phyloP scores from a whole-genome alignment of 305 asterid species.

The Solanum chacoense region DNA sequence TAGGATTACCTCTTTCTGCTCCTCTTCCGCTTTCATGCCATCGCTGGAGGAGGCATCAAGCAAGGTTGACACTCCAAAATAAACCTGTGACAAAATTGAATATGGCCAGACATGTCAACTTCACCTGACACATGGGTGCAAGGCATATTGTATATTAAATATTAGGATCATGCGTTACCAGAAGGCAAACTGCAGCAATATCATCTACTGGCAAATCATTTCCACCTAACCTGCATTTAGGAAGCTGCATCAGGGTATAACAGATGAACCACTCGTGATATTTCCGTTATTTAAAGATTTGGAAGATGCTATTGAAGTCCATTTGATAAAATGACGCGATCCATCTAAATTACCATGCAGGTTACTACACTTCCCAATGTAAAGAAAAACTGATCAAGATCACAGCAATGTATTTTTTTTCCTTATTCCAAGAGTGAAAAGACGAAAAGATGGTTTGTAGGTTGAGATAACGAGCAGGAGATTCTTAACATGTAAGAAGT shows the following conservation, averaged over 20 bases:
- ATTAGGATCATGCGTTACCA: slow-evolving; percentile 31
- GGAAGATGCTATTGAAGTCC: not conserved
- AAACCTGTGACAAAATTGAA: slow-evolving; percentile 34
- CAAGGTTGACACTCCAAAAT: slow-evolving; percentile 90
- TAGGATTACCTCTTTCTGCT: slow-evolving; percentile 71
- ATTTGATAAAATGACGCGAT: not conserved
- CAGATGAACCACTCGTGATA: not conserved
- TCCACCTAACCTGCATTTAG: slow-evolving; percentile 52
- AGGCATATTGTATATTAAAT: not conserved
- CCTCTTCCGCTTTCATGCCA: slow-evolving; percentile 77
- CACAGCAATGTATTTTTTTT: not conserved
- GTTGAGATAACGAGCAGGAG: not conserved
- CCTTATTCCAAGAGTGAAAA: not conserved
- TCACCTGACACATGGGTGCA: not conserved
- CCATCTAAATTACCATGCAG: not conserved
- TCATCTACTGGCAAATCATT: slow-evolving; percentile 88
- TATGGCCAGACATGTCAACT: not conserved
- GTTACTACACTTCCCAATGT: not conserved
- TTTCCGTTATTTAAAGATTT: not conserved
- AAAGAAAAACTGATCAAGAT: not conserved
- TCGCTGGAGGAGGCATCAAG: slow-evolving; percentile 78
- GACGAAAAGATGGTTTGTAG: not conserved
- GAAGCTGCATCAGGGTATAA: slow-evolving; percentile 1
- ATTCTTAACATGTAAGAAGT: not conserved
- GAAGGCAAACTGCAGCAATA: slow-evolving; percentile 89